Conservation (phyloP, 2,329 filamentous ascomycete genomes). For the Aspergillus quadrilineatus region DNA sequence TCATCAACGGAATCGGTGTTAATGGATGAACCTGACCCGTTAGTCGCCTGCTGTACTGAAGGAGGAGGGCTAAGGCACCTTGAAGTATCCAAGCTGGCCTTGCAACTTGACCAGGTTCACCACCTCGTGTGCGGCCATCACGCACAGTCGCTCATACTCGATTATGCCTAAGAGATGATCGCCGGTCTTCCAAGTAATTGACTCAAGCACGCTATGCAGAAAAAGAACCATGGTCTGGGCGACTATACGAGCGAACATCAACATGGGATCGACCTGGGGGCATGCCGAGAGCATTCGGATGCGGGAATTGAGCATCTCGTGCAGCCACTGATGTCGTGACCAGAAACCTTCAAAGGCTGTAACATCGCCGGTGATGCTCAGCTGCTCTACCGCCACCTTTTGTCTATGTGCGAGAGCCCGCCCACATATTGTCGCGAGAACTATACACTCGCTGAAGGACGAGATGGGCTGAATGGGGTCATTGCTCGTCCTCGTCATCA, state of each 20-base stretch:
- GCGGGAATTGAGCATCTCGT: conserved; percentile 17
- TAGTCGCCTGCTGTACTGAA: neutral
- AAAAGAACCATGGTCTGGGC: conserved; percentile 21
- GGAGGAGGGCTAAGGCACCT: conserved; percentile 9
- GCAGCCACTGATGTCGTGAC: conserved; percentile 20
- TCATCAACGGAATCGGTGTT: conserved; percentile 22
- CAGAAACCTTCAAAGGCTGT: conserved; percentile 17
- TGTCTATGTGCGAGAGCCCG: conserved; percentile 20
- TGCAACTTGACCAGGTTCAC: conserved; percentile 20
- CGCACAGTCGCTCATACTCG: conserved; percentile 21
- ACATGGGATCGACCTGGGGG: conserved; percentile 19
- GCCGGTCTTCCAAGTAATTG: conserved; percentile 21
- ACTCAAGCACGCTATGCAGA: conserved; percentile 22
- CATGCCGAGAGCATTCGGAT: conserved; percentile 17
- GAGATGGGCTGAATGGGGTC: conserved; percentile 19
- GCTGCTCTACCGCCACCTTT: conserved; percentile 17
- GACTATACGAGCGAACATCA: conserved; percentile 20
- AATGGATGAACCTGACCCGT: conserved; percentile 20
- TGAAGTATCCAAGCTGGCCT: conserved; percentile 21
- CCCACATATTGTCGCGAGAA: conserved; percentile 32
- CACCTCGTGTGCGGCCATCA: conserved; percentile 22
- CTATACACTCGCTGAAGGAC: conserved; percentile 34
- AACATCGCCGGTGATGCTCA: conserved; percentile 2
- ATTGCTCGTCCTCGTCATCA: conserved; percentile 18
- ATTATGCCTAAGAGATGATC: conserved; percentile 21